A percentile compares a stretch with the other conserved stretches of the same genome.
Evolutionary conservation across 768 basidiomycete genomes (phyloP).

Genomic region (Pulveroboletus sp.): DNA sequence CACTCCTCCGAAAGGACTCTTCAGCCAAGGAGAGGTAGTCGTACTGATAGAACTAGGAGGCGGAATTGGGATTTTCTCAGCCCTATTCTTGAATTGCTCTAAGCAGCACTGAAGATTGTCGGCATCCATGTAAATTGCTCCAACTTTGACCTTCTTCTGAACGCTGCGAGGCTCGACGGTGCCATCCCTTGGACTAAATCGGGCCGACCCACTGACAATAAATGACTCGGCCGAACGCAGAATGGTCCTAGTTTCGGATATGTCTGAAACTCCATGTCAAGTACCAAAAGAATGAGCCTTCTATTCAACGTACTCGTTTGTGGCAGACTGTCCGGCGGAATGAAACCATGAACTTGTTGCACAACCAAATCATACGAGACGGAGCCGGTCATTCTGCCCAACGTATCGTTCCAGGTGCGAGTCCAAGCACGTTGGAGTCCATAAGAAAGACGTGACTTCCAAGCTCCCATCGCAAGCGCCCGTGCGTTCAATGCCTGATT

Average conservation of each 20-base stretch:
- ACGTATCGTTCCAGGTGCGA: conserved; percentile 65
- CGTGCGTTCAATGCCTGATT: conserved; percentile 27
- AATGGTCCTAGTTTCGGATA: conserved; percentile 34
- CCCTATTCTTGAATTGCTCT: conserved; percentile 7
- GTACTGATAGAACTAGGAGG: conserved; percentile 4
- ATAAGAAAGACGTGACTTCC: conserved; percentile 56
- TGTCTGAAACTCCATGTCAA: conserved; percentile 9
- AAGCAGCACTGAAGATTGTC: conserved; percentile 33
- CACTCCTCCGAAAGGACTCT: conserved; percentile 25
- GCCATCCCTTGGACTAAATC: conserved; percentile 57
- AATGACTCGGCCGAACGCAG: conserved; percentile 45
- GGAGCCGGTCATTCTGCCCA: conserved; percentile 59
- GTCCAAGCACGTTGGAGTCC: conserved; percentile 64
- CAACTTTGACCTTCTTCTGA: conserved; percentile 42
- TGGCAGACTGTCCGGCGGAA: conserved; percentile 23
- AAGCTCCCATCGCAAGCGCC: conserved; percentile 51
- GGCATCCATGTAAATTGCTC: conserved; percentile 43
- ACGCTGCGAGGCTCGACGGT: conserved; percentile 52
- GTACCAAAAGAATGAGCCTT: background rate
- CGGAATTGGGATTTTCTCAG: conserved; percentile 1
- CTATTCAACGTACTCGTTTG: conserved; percentile 28
- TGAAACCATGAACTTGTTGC: conserved; percentile 43
- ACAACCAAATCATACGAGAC: conserved; percentile 49
- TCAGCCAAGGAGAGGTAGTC: conserved; percentile 25
- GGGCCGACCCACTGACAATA: conserved; percentile 43